Evolutionary conservation across 352 stramenopile genomes (phyloP).

Genomic region (Aphanomyces stellatus): DNA sequence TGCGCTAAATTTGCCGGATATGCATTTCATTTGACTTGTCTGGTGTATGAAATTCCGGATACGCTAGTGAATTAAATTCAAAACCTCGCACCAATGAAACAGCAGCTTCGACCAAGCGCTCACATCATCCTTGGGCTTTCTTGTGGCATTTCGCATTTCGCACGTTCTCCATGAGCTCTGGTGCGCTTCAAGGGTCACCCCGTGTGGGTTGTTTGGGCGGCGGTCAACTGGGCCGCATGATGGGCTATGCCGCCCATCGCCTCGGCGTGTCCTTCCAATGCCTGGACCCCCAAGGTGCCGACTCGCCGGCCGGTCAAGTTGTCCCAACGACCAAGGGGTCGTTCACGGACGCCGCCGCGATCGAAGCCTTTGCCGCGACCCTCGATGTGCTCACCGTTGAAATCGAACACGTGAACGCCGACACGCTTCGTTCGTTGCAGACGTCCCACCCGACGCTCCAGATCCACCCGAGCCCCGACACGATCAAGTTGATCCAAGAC

Average conservation of each 20-base stretch:
- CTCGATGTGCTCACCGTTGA: conserved; percentile 96
- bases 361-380: conserved; percentile 57
- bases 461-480: conserved; percentile 81
- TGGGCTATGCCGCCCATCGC: conserved; percentile 93
- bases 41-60: too few species aligned
- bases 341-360: conserved; percentile 61
- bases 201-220: conserved; percentile 91
- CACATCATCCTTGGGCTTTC: too few species aligned
- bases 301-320: conserved; percentile 62
- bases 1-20: too few species aligned
- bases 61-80: too few species aligned
- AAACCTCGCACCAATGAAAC: too few species aligned
- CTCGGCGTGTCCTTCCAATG: conserved; percentile 90
- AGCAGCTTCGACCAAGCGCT: too few species aligned
- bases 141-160: too few species aligned
- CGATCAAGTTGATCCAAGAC: conserved; percentile 95
- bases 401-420: conserved; percentile 98
- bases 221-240: conserved; percentile 98
- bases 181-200: conserved; percentile 23
- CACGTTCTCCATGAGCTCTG: not conserved
- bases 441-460: conserved; percentile 73
- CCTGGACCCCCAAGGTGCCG: conserved; percentile 84
- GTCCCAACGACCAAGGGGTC: conserved; percentile 60
- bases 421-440: conserved; percentile 77
- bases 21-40: too few species aligned